These are phyloP conservation scores for Fusarium nodosum DNA, from an alignment of 2,329 filamentous ascomycete species.

Conservation along the genomic window DNA sequence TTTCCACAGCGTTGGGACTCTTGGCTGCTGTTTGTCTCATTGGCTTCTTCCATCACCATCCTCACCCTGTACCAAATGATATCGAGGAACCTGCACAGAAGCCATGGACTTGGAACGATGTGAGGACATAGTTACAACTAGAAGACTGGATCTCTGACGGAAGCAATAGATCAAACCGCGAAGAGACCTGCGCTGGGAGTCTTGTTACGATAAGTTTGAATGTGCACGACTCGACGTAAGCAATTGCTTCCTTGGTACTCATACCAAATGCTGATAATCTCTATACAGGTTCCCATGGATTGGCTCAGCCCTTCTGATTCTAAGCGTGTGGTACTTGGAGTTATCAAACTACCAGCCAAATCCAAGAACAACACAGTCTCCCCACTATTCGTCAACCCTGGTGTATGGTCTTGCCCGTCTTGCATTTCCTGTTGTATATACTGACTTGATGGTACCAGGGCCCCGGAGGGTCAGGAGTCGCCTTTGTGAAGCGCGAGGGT, in stretches of 20 bases:
- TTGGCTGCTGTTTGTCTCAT: constrained; percentile 39
- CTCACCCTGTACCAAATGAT: constrained; percentile 13
- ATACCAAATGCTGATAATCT: not conserved
- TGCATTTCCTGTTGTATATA: not conserved
- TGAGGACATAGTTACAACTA: constrained; percentile 4
- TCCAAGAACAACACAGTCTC: constrained; percentile 44
- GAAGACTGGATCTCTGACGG: not conserved
- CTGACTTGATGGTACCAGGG: constrained; percentile 51
- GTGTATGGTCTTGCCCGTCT: constrained; percentile 43
- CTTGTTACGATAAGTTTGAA: constrained; percentile 52
- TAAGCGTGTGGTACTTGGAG: constrained; percentile 51
- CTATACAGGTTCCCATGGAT: constrained; percentile 54
- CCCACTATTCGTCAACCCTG: constrained; percentile 55
- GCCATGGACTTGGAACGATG: constrained; percentile 50
- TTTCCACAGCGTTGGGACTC: constrained; percentile 33
- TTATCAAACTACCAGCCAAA: constrained; percentile 54
- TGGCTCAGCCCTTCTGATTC: constrained; percentile 51
- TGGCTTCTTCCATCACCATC: constrained; percentile 42
- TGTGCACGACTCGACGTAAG: constrained; percentile 55
- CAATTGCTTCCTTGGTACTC: not conserved
- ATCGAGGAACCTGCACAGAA: constrained; percentile 9
- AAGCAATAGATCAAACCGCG: constrained; percentile 54
- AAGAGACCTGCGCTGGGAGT: constrained; percentile 50
- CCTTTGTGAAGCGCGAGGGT: constrained; percentile 52
- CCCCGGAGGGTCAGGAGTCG: constrained; percentile 63